Evolutionary conservation across 179 eudicot genomes (phyloP).

Genomic region (Actinidia polygama): DNA sequence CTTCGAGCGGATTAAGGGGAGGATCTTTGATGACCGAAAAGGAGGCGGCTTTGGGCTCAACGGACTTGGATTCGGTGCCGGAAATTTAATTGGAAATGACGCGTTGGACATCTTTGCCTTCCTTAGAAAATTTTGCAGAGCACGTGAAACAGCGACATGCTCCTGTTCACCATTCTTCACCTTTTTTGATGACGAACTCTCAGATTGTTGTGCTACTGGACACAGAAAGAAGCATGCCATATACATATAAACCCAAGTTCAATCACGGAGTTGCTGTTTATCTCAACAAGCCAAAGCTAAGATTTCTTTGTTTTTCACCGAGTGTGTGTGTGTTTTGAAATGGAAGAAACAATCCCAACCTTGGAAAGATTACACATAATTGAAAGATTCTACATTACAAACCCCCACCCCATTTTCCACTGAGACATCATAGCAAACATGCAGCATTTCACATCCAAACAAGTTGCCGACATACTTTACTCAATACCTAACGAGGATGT

Average conservation of each 20-base stretch:
- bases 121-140: conserved; percentile 59
- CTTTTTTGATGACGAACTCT: conserved; percentile 52
- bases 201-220: conserved; percentile 73
- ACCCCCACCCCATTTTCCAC: not conserved
- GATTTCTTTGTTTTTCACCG: too few species aligned
- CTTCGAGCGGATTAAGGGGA: conserved; percentile 71
- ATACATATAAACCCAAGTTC: not conserved
- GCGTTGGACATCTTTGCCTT: conserved; percentile 56
- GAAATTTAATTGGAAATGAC: conserved; percentile 68
- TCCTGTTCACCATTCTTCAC: conserved; percentile 70
- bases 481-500: too few species aligned
- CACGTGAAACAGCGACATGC: conserved; percentile 77
- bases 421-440: too few species aligned
- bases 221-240: conserved; percentile 27
- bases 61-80: conserved; percentile 56
- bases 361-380: not conserved
- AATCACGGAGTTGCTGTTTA: not conserved
- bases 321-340: not conserved
- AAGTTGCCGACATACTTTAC: too few species aligned
- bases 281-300: not conserved
- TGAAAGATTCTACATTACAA: not conserved
- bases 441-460: too few species aligned
- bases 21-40: conserved; percentile 65
- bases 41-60: conserved; percentile 56
- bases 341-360: conserved; percentile 8